Conservation (phyloP, 2,329 filamentous ascomycete genomes). For the Tolypocladium paradoxum region DNA sequence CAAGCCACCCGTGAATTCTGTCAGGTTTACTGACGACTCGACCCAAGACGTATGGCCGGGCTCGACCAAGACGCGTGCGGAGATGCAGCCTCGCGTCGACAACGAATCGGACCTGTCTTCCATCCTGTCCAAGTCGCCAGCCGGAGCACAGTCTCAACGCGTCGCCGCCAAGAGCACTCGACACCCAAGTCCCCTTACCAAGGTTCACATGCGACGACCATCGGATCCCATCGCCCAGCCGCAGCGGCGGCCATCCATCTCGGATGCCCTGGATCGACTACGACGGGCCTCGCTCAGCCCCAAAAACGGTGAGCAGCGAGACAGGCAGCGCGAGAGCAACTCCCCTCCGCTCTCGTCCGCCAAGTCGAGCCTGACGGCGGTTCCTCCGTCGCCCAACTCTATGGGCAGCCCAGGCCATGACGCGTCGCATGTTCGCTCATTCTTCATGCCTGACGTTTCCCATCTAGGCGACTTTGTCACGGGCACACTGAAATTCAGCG, state of each 20-base stretch:
- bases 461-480: constrained; percentile 48
- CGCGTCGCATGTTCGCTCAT: constrained; percentile 36
- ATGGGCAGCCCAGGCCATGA: constrained; percentile 22
- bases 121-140: constrained; percentile 29
- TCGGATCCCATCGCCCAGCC: constrained; percentile 15
- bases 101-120: constrained; percentile 40
- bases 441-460: constrained; percentile 42
- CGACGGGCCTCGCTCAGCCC: constrained; percentile 25
- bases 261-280: constrained; percentile 22
- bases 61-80: constrained; percentile 30
- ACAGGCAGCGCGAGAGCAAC: constrained; percentile 11
- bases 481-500: constrained; percentile 40
- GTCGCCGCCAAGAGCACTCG: constrained; percentile 16
- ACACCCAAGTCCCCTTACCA: constrained; percentile 26
- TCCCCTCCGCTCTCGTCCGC: constrained; percentile 27
- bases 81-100: constrained; percentile 45
- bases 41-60: constrained; percentile 29
- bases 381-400: constrained; percentile 25
- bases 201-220: constrained; percentile 20
- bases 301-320: constrained; percentile 10
- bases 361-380: constrained; percentile 30
- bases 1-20: constrained; percentile 22
- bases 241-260: constrained; percentile 19
- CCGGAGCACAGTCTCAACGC: constrained; percentile 13
- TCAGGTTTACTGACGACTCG: constrained; percentile 29